Base-by-base conservation (phyloP, 2,329 filamentous ascomycete species). In the Didymella glomerata region DNA sequence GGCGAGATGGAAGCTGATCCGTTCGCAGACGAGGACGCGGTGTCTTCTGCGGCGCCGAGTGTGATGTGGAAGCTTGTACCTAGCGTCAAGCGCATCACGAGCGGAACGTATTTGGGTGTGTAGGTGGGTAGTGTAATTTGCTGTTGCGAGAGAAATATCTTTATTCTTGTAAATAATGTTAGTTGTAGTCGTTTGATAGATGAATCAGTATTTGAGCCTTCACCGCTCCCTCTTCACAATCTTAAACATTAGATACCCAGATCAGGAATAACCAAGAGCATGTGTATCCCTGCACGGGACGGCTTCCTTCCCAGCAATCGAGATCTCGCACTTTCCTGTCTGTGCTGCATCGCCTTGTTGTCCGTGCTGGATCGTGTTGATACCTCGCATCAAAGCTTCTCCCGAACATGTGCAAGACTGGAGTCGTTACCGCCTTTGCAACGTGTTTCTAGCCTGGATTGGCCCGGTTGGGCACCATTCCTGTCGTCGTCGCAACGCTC, bases 1-100 rank as follows among this genome's bases (percentile, higher is more conserved):
- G 63, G 61, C 9, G 62, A 76, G 70, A 66, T 79, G 68, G 80
- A 80, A 55, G 84, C 83, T 54, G 88, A 92, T 69, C 90, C 90
- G 2, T 93, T 93, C 73, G 90, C 90, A 0, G 91, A 90, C 72
- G 84, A 77, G 75, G 82, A 77, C 41, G 71, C 61, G 44, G 66
- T 58, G 24, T 18, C 36, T 54, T 65, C 66, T 9, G 53, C 68
- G 10, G 72, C 64, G 47, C 70, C 69, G 8, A 65, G 68, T 2
- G 57, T 71, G 24, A 63, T 54, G 13, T 77, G 74, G 73, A 78
- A 74, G 61, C 60, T 68, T 22, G 72, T 78, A 1, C 25, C 63
- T 2, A 72, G 68, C 18, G 71, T 77, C 2, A 77, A 77, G 68
- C 70, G 71, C 48, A 77, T 78, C 25, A 64, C 68, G 6, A 78